Evolutionary conservation across 345 rosid species (phyloP), one percentile per base, ranked within the genome.

Genomic region (Rubroshorea leprosula): DNA sequence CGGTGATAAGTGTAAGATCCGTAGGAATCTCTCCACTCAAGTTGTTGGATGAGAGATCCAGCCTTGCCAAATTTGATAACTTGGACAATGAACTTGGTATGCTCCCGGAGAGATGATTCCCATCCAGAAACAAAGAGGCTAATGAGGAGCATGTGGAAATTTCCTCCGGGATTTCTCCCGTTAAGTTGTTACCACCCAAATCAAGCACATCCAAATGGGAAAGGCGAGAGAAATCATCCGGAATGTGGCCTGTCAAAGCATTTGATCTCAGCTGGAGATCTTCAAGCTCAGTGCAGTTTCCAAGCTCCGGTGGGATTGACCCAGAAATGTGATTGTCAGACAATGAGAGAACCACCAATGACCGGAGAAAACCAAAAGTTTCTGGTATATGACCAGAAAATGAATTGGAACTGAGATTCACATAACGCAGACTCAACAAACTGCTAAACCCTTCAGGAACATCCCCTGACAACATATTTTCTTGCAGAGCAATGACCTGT

Each of bases 361-460:
- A 75, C 65, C 69, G 72, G 14, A 93, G 86, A 74, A 82, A 89
- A 25, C 96, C 91, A 35, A 81, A 85, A 19, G 95, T 84, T 13
- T 68, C 55, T 0, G 96, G 96, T 44, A 89, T 78, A 52, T 75
- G 70, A 61, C 99, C 94, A 0, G 83, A 72, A 55, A 89, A 81
- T 4, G 67, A 68, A 71, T 93, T 93, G 57, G 73, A 76, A 54
- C 83, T 84, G 26, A 93, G 87, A 70, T 89, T 89, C 62, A 87
- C 64, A 63, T 78, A 79, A 49, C 62, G 77, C 72, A 89, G 69
- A 70, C 86, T 74, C 79, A 70, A 70, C 72, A 93, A 80, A 68
- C 96, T 93, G 72, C 97, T 87, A 54, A 93, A 79, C 16, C 97
- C 97, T 79, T 86, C 97, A 60, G 85, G 86, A 26, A 89, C 76